Base-by-base conservation (phyloP, 2,329 filamentous ascomycete species). In the Colletotrichum tofieldiae region DNA sequence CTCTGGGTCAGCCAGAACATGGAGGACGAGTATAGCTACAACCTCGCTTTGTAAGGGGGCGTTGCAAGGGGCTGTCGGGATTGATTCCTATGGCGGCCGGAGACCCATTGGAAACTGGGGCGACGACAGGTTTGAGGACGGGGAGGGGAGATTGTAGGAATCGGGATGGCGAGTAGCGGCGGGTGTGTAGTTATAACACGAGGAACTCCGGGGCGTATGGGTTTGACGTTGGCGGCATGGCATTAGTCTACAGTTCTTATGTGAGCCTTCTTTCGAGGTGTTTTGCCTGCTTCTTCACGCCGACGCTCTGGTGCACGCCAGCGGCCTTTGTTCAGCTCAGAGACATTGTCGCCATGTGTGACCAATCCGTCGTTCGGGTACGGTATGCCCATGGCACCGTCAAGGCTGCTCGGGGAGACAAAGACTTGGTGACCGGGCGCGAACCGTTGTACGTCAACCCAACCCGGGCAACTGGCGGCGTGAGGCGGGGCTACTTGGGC, bases 1-100 rank as follows among this genome's bases (percentile, higher is more conserved):
- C 85, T 93, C 52, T 93, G 91, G 91, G 82, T 93, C 67, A 91
- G 88, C 82, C 91, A 93, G 85, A 93, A 93, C 77, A 92, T 93
- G 89, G 91, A 93, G 84, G 91, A 92, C 77, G 91, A 93, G 81
- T 93, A 92, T 77, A 87, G 90, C 58, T 93, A 93, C 81, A 92
- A 92, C 80, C 81, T 93, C 75, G 86, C 90, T 72, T 84, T 93
- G 74, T 91, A 80, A 95, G 70, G 93, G 23, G n/a, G 23, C 2
- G 95, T 7, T 91, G 32, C 49, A 6, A 94, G 29, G 18, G 29
- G 14, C n/a, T 35, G 41, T 11, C 43, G 12, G 32, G 47, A 60
- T 26, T 7, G 39, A 12, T 16, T 39, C 14, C 14, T n/a, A 6
- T 3, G 14, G 23, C 18, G 35, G 2, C n/a, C n/a, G 55, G 49